Base-by-base conservation (phyloP, 164 flowering plant species). In the Chimonanthus salicifolius region DNA sequence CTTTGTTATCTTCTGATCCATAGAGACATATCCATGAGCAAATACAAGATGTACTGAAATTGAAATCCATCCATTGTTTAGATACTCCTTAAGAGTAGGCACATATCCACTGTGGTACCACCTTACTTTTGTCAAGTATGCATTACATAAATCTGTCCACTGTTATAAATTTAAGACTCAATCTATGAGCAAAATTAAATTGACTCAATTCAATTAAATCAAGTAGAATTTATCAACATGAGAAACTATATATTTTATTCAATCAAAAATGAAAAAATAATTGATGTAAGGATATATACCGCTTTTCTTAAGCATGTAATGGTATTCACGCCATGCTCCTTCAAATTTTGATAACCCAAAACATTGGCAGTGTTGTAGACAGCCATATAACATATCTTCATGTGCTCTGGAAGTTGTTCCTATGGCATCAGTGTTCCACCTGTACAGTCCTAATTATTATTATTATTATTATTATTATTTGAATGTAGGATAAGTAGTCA, bases 361-460 rank as follows among this genome's bases (percentile, higher is more conserved):
- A 6, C 13, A 47, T 67, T 46, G 1, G 5, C 8, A 47, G 70
- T 47, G 70, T 67, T 67, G 51, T 47, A 47, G 70, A 67, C 51
- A 16, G 51, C 50, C 47, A 67, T 16, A 47, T 46, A 67, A 16
- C 70, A 67, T 11, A 67, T 16, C 11, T 67, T 67, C 70, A 67
- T 67, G 21, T 67, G 47, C 2, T 67, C 43, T 7, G 70, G 70
- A 16, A 67, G 70, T 3, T 46, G 20, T 16, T 47, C 70, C 6
- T n/a, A 67, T 46, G 3, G 50, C 51, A 16, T n/a, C 15, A 46
- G 6, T 67, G 49, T 67, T 51, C 70, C 70, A 67, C 21, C 70
- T 67, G 49, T 9, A 10, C 9, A 51, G 6, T 51, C 4, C 2
- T 1, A 33, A 33, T 33, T 33, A 33, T 33, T n/a, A n/a, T n/a